Percentiles rank a stretch among this genome's conserved stretches.
phyloP scores from a whole-genome alignment of 2,329 filamentous ascomycete genomes.

The Penicillium aurantiogriseum region DNA sequence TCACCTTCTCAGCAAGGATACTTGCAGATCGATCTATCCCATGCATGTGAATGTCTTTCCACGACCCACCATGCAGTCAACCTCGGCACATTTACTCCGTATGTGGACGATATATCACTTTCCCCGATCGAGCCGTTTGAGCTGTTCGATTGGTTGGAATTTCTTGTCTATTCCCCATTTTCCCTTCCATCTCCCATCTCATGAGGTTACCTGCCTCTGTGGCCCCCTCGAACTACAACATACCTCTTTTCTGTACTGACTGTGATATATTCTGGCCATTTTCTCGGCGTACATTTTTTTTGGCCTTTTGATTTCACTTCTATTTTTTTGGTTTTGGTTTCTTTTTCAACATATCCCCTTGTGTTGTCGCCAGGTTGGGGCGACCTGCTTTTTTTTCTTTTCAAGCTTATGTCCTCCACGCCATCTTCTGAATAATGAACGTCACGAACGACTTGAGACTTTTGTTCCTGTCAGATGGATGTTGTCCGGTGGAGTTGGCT shows the following conservation, averaged over 20 bases:
- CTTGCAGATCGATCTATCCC: constrained; percentile 4
- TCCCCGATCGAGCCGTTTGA: neutral
- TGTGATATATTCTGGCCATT: constrained; percentile 14
- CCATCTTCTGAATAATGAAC: constrained; percentile 23
- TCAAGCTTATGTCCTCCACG: constrained; percentile 21
- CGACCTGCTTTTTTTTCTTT: constrained; percentile 3
- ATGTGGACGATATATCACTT: neutral
- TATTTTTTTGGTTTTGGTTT: constrained; percentile 2
- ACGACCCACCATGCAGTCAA: neutral
- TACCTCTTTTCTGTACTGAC: constrained; percentile 8
- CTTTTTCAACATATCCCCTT: constrained; percentile 13
- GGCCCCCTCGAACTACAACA: neutral
- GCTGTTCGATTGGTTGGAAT: neutral
- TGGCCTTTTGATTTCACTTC: neutral
- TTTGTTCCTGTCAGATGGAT: constrained; percentile 8
- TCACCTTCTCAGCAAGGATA: neutral
- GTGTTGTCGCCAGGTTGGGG: constrained; percentile 8
- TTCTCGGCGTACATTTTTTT: constrained; percentile 17
- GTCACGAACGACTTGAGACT: constrained; percentile 17
- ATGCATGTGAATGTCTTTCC: neutral
- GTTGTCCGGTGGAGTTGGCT: constrained; percentile 8
- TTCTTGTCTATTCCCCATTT: neutral
- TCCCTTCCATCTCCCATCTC: neutral
- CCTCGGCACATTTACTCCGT: neutral
- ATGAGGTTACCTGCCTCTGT: neutral